Percentiles rank a stretch among this genome's conserved stretches.
phyloP scores from a whole-genome alignment of 73 alveolate genomes.

The Breviolum minutum region DNA sequence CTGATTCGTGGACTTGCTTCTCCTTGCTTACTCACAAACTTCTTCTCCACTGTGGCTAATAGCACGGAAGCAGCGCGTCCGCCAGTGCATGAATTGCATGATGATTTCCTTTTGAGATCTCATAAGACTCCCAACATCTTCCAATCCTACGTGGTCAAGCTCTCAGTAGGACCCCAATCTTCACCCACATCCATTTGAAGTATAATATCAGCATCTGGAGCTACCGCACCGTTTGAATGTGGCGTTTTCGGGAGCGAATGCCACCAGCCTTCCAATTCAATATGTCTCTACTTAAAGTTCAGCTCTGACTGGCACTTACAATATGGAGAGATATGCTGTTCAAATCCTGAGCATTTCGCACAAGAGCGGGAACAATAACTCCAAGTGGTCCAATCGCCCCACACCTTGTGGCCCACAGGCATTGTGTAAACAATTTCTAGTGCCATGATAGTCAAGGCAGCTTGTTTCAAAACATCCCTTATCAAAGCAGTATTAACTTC shows the following conservation, averaged over 20 bases:
- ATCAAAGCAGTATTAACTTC: too few relatives aligned
- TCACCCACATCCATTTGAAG: too few relatives aligned
- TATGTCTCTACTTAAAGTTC: not conserved
- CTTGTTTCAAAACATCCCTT: not conserved
- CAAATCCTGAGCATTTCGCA: not conserved
- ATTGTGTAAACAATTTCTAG: not conserved
- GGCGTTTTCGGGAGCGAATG: conserved; percentile 69
- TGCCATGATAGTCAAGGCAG: not conserved
- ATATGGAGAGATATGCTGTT: too few relatives aligned
- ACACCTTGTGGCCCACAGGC: not conserved
- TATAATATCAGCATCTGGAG: not conserved
- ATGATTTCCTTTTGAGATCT: too few relatives aligned
- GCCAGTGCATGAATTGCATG: too few relatives aligned
- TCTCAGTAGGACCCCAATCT: too few relatives aligned
- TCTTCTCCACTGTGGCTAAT: too few relatives aligned
- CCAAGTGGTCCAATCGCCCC: conserved; percentile 79
- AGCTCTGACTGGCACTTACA: not conserved
- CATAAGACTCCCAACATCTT: too few relatives aligned
- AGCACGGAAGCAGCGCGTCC: too few relatives aligned
- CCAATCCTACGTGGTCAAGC: too few relatives aligned
- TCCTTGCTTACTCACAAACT: too few relatives aligned
- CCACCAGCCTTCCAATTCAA: conserved; percentile 31
- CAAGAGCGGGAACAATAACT: conserved; percentile 83
- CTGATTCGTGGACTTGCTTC: too few relatives aligned
- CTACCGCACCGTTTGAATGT: conserved; percentile 24